Conservation (phyloP, 257 asterid species). For the Perilla frutescens region DNA sequence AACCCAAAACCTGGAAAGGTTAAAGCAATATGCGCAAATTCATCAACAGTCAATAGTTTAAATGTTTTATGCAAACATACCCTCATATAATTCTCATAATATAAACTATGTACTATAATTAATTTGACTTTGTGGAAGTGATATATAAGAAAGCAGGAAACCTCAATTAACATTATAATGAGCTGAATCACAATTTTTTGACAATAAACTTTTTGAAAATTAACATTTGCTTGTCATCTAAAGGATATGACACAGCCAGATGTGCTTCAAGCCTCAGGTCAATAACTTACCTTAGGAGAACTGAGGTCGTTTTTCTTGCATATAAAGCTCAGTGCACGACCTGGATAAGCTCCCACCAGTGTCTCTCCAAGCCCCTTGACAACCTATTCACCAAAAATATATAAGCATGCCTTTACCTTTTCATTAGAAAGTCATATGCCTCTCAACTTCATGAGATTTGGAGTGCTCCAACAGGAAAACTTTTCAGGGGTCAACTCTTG, state of each 20-base stretch:
- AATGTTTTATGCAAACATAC: constrained; percentile 20
- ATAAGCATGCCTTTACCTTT: constrained; percentile 18
- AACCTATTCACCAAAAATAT: constrained; percentile 59
- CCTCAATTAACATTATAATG: background rate
- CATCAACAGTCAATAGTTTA: constrained; percentile 25
- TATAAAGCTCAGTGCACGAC: constrained; percentile 96
- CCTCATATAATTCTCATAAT: background rate
- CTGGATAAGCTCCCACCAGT: constrained; percentile 99
- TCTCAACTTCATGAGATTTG: background rate
- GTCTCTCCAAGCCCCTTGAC: constrained; percentile 99
- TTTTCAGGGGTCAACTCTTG: background rate
- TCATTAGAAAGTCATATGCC: background rate
- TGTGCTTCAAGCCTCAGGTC: constrained; percentile 25
- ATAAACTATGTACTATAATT: background rate
- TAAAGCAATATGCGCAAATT: constrained; percentile 24
- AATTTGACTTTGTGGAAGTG: constrained; percentile 23
- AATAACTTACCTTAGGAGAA: constrained; percentile 70
- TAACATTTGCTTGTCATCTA: background rate
- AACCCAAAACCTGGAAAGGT: constrained; percentile 79
- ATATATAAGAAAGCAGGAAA: background rate
- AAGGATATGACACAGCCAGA: constrained; percentile 11
- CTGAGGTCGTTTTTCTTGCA: constrained; percentile 85
- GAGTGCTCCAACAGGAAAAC: background rate
- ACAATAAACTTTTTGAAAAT: background rate
- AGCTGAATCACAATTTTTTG: constrained; percentile 16